These are phyloP conservation scores for Amanita polypyramis DNA, from an alignment of 768 basidiomycete genomes.

Conservation along the genomic window DNA sequence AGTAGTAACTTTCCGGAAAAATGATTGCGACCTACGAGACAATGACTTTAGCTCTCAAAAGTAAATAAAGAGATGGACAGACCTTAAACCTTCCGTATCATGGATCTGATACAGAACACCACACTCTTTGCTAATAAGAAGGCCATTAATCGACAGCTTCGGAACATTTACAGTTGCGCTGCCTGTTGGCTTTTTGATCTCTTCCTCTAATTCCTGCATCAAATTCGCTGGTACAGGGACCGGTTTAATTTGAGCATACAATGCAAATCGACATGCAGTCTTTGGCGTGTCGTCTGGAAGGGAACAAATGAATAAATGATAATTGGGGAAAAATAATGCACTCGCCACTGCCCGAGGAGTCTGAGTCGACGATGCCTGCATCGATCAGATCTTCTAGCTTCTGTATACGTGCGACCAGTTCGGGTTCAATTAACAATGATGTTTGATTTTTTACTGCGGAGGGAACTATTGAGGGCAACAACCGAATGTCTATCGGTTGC, in stretches of 20 bases:
- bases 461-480: constrained; percentile 59
- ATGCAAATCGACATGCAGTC: constrained; percentile 51
- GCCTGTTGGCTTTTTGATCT: constrained; percentile 67
- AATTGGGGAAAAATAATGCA: background rate
- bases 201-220: constrained; percentile 65
- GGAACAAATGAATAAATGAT: background rate
- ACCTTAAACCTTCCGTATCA: constrained; percentile 65
- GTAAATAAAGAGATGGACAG: constrained; percentile 8
- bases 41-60: background rate
- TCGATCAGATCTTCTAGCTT: constrained; percentile 57
- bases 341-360: constrained; percentile 24
- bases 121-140: constrained; percentile 73
- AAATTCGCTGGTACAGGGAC: constrained; percentile 37
- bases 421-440: constrained; percentile 44
- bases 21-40: constrained; percentile 37
- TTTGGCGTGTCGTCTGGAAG: constrained; percentile 35
- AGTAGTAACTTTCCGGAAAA: constrained; percentile 68
- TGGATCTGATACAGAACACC: constrained; percentile 62
- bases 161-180: constrained; percentile 48
- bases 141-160: constrained; percentile 45
- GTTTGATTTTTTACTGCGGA: constrained; percentile 44
- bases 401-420: constrained; percentile 46
- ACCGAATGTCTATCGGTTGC: constrained; percentile 51
- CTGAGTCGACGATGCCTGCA: constrained; percentile 49
- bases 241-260: constrained; percentile 57